Evolutionary conservation across 208 protist genomes (phyloP).

Genomic region (Porcisia hertigi): DNA sequence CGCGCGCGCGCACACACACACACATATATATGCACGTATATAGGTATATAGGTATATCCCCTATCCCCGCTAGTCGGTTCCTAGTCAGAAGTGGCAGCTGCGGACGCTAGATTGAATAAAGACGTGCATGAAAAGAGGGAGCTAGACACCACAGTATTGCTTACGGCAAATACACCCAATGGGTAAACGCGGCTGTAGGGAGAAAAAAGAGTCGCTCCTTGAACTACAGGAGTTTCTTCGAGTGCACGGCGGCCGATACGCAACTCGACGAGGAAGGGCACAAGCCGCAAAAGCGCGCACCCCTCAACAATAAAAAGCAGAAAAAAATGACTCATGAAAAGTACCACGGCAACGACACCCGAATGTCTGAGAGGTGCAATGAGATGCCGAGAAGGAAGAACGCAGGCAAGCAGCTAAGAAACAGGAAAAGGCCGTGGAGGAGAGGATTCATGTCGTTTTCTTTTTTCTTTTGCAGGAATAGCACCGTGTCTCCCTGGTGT

Average conservation of each 20-base stretch:
- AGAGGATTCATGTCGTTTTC: too few relatives aligned
- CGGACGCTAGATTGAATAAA: neutral
- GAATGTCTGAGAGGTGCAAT: neutral
- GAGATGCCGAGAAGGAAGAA: neutral
- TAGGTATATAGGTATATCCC: too few relatives aligned
- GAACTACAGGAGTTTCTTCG: neutral
- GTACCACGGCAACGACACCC: neutral
- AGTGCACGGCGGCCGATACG: neutral
- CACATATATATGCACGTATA: too few relatives aligned
- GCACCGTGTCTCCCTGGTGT: neutral
- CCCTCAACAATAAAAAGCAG: neutral
- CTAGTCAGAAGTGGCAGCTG: neutral
- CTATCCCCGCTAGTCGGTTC: neutral
- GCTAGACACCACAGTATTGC: conserved; percentile 1
- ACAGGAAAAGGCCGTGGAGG: neutral
- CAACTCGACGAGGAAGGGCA: neutral
- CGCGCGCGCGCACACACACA: neutral
- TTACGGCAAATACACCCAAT: neutral
- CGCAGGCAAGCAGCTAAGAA: neutral
- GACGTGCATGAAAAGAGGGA: neutral
- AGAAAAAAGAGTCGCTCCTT: neutral
- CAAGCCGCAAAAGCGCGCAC: neutral
- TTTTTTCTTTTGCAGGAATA: neutral
- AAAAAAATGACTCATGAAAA: neutral
- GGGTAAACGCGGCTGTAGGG: neutral